A percentile compares a stretch with the other conserved stretches of the same genome.
Evolutionary conservation across 768 basidiomycete species (phyloP).

Genomic region (Gautieria morchelliformis): DNA sequence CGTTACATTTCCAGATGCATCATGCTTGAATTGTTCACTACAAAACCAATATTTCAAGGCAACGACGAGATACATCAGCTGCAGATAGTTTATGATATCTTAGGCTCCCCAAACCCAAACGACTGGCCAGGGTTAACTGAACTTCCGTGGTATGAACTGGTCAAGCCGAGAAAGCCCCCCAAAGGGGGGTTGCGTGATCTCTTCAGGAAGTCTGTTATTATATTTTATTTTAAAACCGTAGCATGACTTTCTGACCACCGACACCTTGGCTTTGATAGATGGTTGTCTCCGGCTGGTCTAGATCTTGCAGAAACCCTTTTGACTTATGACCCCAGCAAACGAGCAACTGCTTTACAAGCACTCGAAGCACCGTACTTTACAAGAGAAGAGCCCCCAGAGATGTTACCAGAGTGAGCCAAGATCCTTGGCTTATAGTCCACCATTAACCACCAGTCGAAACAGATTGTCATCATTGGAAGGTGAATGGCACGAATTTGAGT

Average conservation of each 20-base stretch:
- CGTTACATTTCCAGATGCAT: conserved; percentile 60
- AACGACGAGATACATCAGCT: conserved; percentile 97
- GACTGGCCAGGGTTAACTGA: conserved; percentile 77
- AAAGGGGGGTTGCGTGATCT: conserved; percentile 71
- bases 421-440: neutral
- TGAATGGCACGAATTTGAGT: conserved; percentile 97
- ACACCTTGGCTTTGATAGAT: conserved; percentile 34
- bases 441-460: neutral
- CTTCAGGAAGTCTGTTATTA: conserved; percentile 68
- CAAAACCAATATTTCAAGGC: conserved; percentile 96
- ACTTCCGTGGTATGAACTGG: conserved; percentile 98
- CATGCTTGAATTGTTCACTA: conserved; percentile 94
- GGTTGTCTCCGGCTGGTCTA: conserved; percentile 77
- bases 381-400: conserved; percentile 63
- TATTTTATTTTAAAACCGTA: neutral
- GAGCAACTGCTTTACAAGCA: conserved; percentile 73
- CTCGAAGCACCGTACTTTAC: conserved; percentile 79
- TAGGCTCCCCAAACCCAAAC: conserved; percentile 79
- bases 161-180: conserved; percentile 73
- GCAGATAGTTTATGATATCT: conserved; percentile 81
- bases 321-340: conserved; percentile 66
- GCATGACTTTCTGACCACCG: neutral
- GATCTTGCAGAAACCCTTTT: conserved; percentile 82
- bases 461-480: conserved; percentile 79
- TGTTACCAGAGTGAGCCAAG: conserved; percentile 69